Percentiles rank a stretch among this genome's conserved stretches.
Evolutionary conservation across 2,329 filamentous ascomycete species (phyloP).

Genomic region (Herpotrichia juniperi): DNA sequence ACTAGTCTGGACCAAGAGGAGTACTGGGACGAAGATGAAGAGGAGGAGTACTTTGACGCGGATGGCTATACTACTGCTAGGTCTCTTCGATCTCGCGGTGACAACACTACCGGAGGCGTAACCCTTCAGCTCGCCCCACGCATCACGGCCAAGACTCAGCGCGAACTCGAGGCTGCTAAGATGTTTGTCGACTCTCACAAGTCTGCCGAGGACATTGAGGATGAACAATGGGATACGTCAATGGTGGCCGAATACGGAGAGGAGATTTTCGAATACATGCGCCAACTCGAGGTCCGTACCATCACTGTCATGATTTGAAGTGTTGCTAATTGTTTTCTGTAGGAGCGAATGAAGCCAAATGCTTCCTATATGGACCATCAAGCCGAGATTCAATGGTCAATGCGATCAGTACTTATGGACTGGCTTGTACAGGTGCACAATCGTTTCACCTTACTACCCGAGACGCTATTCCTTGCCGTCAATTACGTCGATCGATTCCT

Average conservation of each 20-base stretch:
- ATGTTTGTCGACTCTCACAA: constrained; percentile 69
- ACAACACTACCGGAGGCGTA: constrained; percentile 71
- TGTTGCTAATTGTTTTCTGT: neutral
- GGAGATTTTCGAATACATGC: constrained; percentile 95
- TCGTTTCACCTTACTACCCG: constrained; percentile 87
- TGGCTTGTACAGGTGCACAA: constrained; percentile 97
- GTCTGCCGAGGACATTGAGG: constrained; percentile 77
- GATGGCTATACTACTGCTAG: constrained; percentile 76
- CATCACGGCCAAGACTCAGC: constrained; percentile 69
- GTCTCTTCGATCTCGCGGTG: constrained; percentile 76
- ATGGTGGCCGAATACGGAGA: constrained; percentile 98
- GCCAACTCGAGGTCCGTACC: constrained; percentile 74
- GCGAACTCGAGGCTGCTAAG: constrained; percentile 74
- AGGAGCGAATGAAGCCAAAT: constrained; percentile 83
- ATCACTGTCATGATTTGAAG: neutral
- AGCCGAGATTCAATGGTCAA: constrained; percentile 98
- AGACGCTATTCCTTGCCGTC: constrained; percentile 92
- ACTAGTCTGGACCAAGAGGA: constrained; percentile 60
- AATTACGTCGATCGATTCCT: constrained; percentile 99
- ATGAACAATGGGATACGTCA: constrained; percentile 90
- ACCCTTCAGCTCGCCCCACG: constrained; percentile 75
- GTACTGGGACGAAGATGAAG: constrained; percentile 75
- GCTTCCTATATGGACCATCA: constrained; percentile 96
- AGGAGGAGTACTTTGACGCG: constrained; percentile 76
- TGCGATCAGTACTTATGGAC: constrained; percentile 96